phyloP scores from a whole-genome alignment of 1,284 basidiomycete genomes.

The Pascua sp. region DNA sequence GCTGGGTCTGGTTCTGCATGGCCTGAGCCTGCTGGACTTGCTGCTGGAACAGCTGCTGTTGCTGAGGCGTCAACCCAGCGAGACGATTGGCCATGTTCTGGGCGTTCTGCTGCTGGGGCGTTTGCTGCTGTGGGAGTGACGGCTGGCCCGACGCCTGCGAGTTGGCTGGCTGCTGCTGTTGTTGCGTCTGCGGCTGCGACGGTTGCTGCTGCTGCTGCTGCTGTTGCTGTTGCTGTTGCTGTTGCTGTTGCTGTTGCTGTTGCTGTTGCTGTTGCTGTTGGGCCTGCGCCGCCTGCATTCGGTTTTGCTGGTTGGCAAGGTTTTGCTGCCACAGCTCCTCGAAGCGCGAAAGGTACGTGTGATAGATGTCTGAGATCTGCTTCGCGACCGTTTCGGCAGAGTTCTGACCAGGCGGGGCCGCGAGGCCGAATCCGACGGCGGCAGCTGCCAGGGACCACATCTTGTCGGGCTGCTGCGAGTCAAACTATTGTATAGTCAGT shows the following conservation, averaged over 20 bases:
- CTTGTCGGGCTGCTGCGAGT: slow-evolving; percentile 14
- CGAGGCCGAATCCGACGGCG: slow-evolving; percentile 9
- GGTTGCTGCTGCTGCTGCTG: background rate
- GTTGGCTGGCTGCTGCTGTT: too few species aligned
- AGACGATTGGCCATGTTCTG: too few species aligned
- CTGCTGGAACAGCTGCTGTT: too few species aligned
- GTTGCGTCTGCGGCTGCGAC: too few species aligned
- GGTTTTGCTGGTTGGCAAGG: slow-evolving; percentile 8
- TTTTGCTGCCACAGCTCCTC: slow-evolving; percentile 17
- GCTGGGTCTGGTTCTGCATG: too few species aligned
- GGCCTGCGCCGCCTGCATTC: slow-evolving; percentile 3
- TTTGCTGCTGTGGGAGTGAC: too few species aligned
- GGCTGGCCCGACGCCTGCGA: too few species aligned
- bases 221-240: background rate
- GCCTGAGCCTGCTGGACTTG: too few species aligned
- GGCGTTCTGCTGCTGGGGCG: slow-evolving; percentile 2
- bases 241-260: slow-evolving; percentile 1
- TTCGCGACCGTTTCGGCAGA: slow-evolving; percentile 8
- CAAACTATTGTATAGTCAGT: too few species aligned
- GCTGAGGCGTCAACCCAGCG: too few species aligned
- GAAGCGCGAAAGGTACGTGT: slow-evolving; percentile 5
- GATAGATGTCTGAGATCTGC: slow-evolving; percentile 17
- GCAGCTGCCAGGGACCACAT: slow-evolving; percentile 11
- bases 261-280: slow-evolving; percentile 1
- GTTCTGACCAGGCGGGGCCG: slow-evolving; percentile 2